Base-by-base conservation (phyloP, 306 rosid genomes). In the Bauhinia variegata region DNA sequence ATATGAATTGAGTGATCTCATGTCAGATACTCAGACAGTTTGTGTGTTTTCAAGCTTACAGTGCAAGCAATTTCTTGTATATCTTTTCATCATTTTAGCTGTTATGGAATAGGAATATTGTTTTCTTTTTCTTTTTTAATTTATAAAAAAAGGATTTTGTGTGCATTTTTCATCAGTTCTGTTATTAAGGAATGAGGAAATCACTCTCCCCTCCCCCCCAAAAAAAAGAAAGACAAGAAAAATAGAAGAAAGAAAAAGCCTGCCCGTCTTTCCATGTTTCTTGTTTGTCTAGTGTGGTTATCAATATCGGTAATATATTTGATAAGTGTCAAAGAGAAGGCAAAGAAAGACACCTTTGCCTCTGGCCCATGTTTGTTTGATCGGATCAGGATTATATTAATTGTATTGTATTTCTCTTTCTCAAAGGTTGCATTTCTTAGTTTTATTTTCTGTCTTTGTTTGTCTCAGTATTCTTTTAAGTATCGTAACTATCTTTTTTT, bases 401-500 rank as follows among this genome's bases (percentile, higher is more conserved):
- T 19, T 15, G 33, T 73, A 10, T 34, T 28, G 9, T 31, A 17
- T 60, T 0, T 49, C 16, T 62, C 5, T 39, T 16, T 72, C 12
- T 5, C n/a, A 13, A 13, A 19, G 15, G 58, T 11, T 51, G 32
- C 9, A n/a, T n/a, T n/a, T 33, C 56, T n/a, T 48, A 42, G 53
- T 17, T 41, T 16, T 17, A 4, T 38, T 3, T 39, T 47, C 4
- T 33, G 1, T 0, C 18, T 11, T 17, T 32, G 56, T 38, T 41
- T 38, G 14, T 51, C 28, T 23, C 28, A 1, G 19, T 8, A 4
- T 12, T 50, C 5, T 42, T 7, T 39, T 49, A 49, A 11, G 8
- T 15, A 60, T 65, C 31, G 38, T 80, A 73, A 70, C 57, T 42
- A 5, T 46, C 17, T 60, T 48, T 15, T 50, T n/a, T n/a, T 70